Evolutionary conservation across 2,329 filamentous ascomycete species (phyloP).

Genomic region (Cordyceps militaris): DNA sequence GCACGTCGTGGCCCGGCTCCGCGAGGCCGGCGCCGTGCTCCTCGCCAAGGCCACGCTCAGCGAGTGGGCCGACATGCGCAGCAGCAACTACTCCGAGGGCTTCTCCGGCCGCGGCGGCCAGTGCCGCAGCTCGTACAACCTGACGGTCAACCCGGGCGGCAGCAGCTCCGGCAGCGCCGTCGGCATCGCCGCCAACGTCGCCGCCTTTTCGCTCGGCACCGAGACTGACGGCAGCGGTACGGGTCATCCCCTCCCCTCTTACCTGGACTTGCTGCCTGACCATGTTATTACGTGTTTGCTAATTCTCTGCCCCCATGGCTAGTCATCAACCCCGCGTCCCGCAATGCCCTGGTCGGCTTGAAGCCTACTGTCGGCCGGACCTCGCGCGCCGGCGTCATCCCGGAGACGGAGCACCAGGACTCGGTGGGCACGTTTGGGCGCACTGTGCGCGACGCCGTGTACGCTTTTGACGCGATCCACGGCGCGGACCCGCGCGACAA

Average conservation of each 20-base stretch:
- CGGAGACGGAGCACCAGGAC: constrained; percentile 61
- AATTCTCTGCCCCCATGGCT: not conserved
- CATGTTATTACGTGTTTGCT: not conserved
- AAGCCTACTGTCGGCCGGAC: constrained; percentile 71
- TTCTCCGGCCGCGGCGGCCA: constrained; percentile 60
- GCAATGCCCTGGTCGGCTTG: constrained; percentile 63
- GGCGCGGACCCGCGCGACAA: constrained; percentile 58
- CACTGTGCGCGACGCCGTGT: constrained; percentile 61
- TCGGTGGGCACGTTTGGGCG: constrained; percentile 61
- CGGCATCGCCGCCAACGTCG: constrained; percentile 56
- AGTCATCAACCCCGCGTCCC: constrained; percentile 64
- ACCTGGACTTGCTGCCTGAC: not conserved
- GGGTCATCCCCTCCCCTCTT: constrained; percentile 13
- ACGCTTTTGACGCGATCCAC: constrained; percentile 61
- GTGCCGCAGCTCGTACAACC: constrained; percentile 58
- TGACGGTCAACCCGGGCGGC: constrained; percentile 61
- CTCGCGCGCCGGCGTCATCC: constrained; percentile 56
- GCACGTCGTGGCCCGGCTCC: constrained; percentile 52
- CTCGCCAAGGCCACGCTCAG: constrained; percentile 64
- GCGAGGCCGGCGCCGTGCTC: constrained; percentile 59
- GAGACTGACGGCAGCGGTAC: constrained; percentile 63
- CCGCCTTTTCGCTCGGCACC: constrained; percentile 61
- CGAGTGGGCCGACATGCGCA: constrained; percentile 70
- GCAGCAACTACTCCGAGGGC: constrained; percentile 60
- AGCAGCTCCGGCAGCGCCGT: constrained; percentile 60